Conservation (phyloP, 2,329 filamentous ascomycete species). For the Monilinia laxa region DNA sequence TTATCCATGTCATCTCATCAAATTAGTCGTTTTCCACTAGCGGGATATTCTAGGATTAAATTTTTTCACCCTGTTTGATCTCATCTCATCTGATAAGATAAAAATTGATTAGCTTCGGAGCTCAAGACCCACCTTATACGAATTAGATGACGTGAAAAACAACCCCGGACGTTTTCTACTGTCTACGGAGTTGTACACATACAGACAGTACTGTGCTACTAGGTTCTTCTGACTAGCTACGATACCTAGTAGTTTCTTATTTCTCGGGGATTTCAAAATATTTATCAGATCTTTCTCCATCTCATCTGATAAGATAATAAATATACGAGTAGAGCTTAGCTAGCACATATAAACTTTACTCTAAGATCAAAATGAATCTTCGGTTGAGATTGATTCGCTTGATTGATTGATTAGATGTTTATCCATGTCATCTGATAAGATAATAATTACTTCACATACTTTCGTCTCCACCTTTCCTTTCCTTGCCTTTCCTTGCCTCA, state of each 20-base stretch:
- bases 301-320: constrained; percentile 16
- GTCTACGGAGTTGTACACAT: too few relatives aligned
- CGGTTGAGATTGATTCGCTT: too few relatives aligned
- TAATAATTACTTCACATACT: constrained; percentile 3
- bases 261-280: too few relatives aligned
- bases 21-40: not conserved
- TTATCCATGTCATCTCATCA: constrained; percentile 1
- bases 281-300: constrained; percentile 16
- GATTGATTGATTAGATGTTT: constrained; percentile 19
- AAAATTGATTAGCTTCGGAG: not conserved
- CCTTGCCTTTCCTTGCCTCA: not conserved
- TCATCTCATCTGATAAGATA: constrained; percentile 25
- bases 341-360: not conserved
- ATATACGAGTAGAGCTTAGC: not conserved
- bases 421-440: constrained; percentile 23
- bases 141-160: not conserved
- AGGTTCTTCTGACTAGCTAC: too few relatives aligned
- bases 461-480: constrained; percentile 21
- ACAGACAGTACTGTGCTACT: too few relatives aligned
- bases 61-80: constrained; percentile 14
- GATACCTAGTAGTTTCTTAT: too few relatives aligned
- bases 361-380: constrained; percentile 2
- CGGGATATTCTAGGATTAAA: not conserved
- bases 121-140: not conserved
- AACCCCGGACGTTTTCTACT: not conserved